Base-by-base conservation (phyloP, 495 filamentous ascomycete species). In the Pseudevernia furfuracea region DNA sequence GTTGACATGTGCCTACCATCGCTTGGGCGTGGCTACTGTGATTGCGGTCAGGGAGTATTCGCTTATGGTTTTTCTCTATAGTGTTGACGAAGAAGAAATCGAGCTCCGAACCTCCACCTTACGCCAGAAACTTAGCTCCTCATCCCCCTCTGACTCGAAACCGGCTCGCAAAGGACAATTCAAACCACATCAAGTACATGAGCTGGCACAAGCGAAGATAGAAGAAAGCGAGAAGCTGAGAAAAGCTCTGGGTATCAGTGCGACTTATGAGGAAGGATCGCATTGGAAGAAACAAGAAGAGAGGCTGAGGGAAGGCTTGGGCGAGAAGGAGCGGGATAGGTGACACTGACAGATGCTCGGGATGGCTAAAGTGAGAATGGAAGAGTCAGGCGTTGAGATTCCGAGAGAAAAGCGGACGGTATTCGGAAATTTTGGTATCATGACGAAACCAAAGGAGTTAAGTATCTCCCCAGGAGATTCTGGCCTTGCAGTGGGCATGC, bases 181-280 rank as follows among this genome's bases (percentile, higher is more conserved):
- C 55, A 99, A 97, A 77, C 78, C 84, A 64, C 91, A 97, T 78
- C 91, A 96, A 75, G 92, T 97, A 32, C 94, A 99, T 82, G 93
- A 97, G 76, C 76, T 96, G 69, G 94, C 94, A 32, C 87, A 92
- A 72, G 93, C 92, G 61, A 99, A 99, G 85, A 92, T 96, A 71
- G 87, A 89, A 73, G 93, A 99, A 82, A 96, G 87, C 74, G 92
- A 97, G 80, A 80, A 89, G 74, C 78, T 97, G 72, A 77, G 92
- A 65, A 91, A 84, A 75, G 94, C 94, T 34, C 81, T 99, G 73
- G 91, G 91, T 57, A 96, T 97, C 67, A 83, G 84, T 67, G 87
- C 87, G 76, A 85, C 96, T 79, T 90, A 93, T 74, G 88, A 95
- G 75, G 93, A 94, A 69, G 90, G 89, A 38, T 78, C 87, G 60